A percentile compares a stretch with the other conserved stretches of the same genome.
Evolutionary conservation across 2,329 filamentous ascomycete genomes (phyloP).

Genomic region (Cordyceps tenuipes): DNA sequence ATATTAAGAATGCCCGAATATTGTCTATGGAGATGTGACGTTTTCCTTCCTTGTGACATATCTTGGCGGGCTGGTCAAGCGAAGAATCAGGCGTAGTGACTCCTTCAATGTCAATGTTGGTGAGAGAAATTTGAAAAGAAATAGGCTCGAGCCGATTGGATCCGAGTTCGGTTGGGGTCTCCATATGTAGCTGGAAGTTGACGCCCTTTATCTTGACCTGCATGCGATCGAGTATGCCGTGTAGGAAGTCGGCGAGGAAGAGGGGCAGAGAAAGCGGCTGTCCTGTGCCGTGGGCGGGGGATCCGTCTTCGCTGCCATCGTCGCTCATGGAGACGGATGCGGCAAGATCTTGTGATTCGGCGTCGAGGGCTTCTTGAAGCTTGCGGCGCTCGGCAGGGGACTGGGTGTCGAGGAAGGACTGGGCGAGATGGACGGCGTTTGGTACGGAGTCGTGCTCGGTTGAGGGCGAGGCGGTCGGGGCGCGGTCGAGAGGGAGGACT

Average conservation of each 20-base stretch:
- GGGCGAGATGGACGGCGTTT: slow-evolving; percentile 63
- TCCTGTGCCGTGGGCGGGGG: slow-evolving; percentile 56
- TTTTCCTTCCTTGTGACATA: slow-evolving; percentile 52
- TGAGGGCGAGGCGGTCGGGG: slow-evolving; percentile 35
- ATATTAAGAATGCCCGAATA: slow-evolving; percentile 57
- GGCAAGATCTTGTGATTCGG: slow-evolving; percentile 53
- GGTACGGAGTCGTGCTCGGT: slow-evolving; percentile 40
- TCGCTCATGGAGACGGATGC: slow-evolving; percentile 54
- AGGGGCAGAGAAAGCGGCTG: slow-evolving; percentile 59
- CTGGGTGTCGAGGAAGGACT: slow-evolving; percentile 70
- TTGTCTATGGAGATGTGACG: slow-evolving; percentile 55
- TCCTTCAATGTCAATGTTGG: slow-evolving; percentile 58
- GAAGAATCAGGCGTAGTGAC: slow-evolving; percentile 39
- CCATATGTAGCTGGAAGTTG: slow-evolving; percentile 56
- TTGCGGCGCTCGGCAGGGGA: slow-evolving; percentile 56
- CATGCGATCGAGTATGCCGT: slow-evolving; percentile 64
- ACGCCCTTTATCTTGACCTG: slow-evolving; percentile 59
- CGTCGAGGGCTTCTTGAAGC: slow-evolving; percentile 59
- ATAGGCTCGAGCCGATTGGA: slow-evolving; percentile 43
- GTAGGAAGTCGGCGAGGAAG: slow-evolving; percentile 63
- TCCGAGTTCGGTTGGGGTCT: slow-evolving; percentile 42
- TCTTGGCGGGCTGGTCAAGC: slow-evolving; percentile 25
- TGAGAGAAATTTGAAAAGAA: slow-evolving; percentile 57
- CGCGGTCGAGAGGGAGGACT: slow-evolving; percentile 32
- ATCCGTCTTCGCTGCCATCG: slow-evolving; percentile 54